phyloP scores from a whole-genome alignment of 2,329 filamentous ascomycete species.

The Tricladium varicosporioides region DNA sequence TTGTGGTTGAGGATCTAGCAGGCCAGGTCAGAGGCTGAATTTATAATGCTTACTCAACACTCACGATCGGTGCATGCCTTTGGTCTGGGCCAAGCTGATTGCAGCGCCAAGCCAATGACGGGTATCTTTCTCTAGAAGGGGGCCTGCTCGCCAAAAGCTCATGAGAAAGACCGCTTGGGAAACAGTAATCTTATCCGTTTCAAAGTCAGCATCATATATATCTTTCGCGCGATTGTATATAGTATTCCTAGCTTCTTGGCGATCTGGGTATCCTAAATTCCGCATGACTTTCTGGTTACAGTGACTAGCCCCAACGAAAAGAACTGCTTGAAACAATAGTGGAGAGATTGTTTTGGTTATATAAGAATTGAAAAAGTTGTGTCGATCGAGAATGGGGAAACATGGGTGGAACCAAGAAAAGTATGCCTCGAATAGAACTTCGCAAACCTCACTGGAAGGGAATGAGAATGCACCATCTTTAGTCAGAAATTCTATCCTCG shows the following conservation, averaged over 20 bases:
- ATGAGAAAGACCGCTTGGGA: slow-evolving; percentile 52
- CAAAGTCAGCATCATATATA: slow-evolving; percentile 52
- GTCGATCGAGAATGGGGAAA: slow-evolving; percentile 52
- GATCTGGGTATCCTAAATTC: slow-evolving; percentile 45
- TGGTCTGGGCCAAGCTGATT: slow-evolving; percentile 50
- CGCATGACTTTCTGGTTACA: slow-evolving; percentile 46
- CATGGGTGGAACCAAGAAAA: slow-evolving; percentile 57
- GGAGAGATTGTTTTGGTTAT: slow-evolving; percentile 44
- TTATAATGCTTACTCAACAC: background rate
- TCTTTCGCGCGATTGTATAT: slow-evolving; percentile 50
- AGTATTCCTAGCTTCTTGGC: slow-evolving; percentile 48
- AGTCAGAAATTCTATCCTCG: slow-evolving; percentile 37
- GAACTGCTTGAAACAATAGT: slow-evolving; percentile 50
- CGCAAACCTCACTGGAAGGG: slow-evolving; percentile 41
- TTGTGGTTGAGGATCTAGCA: slow-evolving; percentile 5
- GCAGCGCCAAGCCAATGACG: slow-evolving; percentile 50
- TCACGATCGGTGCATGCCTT: slow-evolving; percentile 41
- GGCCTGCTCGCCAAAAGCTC: slow-evolving; percentile 54
- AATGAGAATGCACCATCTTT: slow-evolving; percentile 44
- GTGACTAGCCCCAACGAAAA: slow-evolving; percentile 53
- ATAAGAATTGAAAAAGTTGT: slow-evolving; percentile 41
- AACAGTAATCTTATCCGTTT: slow-evolving; percentile 48
- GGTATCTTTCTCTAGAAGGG: slow-evolving; percentile 46
- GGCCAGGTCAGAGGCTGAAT: background rate
- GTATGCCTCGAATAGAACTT: slow-evolving; percentile 48